Evolutionary conservation across 441 rosid species (phyloP).

Genomic region (Pelargonium fulgidum): DNA sequence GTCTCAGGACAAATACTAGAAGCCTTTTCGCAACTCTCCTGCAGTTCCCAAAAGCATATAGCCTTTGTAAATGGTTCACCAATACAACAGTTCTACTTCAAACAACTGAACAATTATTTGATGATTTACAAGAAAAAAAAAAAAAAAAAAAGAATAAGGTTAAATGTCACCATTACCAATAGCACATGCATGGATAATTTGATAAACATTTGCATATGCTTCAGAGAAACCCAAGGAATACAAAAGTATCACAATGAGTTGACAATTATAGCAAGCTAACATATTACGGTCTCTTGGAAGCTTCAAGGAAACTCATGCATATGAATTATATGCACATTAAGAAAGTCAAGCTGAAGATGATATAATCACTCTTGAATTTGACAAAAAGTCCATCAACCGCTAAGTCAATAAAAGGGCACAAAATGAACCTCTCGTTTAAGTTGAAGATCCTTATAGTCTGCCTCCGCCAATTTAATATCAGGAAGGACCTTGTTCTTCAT

Average conservation of each 20-base stretch:
- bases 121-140: background rate
- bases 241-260: too few species aligned
- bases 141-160: background rate
- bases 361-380: background rate
- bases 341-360: background rate
- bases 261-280: background rate
- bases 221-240: too few species aligned
- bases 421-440: conserved; percentile 48
- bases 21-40: conserved; percentile 83
- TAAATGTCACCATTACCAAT: conserved; percentile 1
- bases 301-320: conserved; percentile 3
- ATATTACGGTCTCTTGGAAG: background rate
- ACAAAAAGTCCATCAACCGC: conserved; percentile 8
- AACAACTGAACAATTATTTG: background rate
- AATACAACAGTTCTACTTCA: conserved; percentile 3
- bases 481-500: conserved; percentile 72
- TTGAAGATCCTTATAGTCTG: conserved; percentile 46
- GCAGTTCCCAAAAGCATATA: conserved; percentile 23
- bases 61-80: conserved; percentile 5
- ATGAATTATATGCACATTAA: background rate
- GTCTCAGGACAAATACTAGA: conserved; percentile 91
- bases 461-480: conserved; percentile 65
- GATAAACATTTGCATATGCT: too few species aligned
- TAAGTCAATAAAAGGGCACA: conserved; percentile 12
- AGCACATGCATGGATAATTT: background rate